Evolutionary conservation across 2,329 filamentous ascomycete genomes (phyloP), one percentile per base, ranked within the genome.

Genomic region (Fusarium tupiense): DNA sequence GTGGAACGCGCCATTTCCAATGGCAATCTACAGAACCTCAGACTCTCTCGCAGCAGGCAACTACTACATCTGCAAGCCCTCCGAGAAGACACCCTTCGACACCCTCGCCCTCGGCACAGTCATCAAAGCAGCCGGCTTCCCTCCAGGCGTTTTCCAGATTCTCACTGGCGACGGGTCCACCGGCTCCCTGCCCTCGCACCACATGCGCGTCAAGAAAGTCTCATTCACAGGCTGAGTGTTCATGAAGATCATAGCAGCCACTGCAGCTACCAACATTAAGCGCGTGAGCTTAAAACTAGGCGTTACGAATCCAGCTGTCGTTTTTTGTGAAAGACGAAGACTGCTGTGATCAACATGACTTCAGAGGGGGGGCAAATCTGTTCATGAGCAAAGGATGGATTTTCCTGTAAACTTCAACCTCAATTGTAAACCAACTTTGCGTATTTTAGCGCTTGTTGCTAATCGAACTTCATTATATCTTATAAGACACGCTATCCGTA

Each of bases 371-470:
- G 3, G 4, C 20, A 31, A 12, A 5, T 50, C 31, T 31, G 1
- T 7, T n/a, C 5, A 17, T 49, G 5, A 8, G 10, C 17, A 19
- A 19, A 37, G 0, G 16, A 37, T 37, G 35, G n/a, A 33, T 33
- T 3, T 5, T 3, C 3, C 2, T 50, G 0, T 3, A 12, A 3
- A 22, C 22, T 50, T 19, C 10, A 50, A 22, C 6, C 9, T 6
- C 2, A 9, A 0, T 9, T 19, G 0, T 24, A 17, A 3, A 9
- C 8, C 16, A 6, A 5, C 8, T 7, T 33, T 19, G 7, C 20
- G 5, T 3, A 17, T 17, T n/a, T 2, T 19, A 9, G 20, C 6
- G 22, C 22, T 13, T 13, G 22, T 1, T 19, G 4, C 29, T 50
- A n/a, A 9, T 29, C 19, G 13, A 20, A 12, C 3, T 33, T 24